Base-by-base conservation (phyloP, 257 asterid species). In the Capsicum rhomboideum region DNA sequence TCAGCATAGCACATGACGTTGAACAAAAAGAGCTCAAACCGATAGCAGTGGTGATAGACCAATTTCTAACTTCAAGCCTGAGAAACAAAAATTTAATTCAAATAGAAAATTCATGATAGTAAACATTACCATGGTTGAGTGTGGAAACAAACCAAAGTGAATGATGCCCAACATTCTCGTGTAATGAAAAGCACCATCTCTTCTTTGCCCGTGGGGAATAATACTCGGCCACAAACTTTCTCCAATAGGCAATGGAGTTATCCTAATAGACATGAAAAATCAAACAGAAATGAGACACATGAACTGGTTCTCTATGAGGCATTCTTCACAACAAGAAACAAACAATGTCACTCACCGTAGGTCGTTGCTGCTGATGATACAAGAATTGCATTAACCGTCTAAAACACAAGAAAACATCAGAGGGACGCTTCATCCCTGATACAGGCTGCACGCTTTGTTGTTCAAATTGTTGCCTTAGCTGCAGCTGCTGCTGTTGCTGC, bases 151-250 rank as follows among this genome's bases (percentile, higher is more conserved):
- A 71, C 99, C 99, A 1, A n/a, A 93, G 93, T 6, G 99, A 97
- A 82, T 95, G 97, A 89, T 97, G 95, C 78, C 98, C 97, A 69
- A 94, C 97, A 59, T 95, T 93, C 79, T 97, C 98, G 64, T 97
- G 95, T 49, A 91, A 82, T 61, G 99, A 97, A 83, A 97, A 89
- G 84, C 99, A 97, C 98, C 99, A 97, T 87, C 98, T 90, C 91
- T 93, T 95, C 97, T 97, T 97, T 54, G 98, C 98, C 83, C 96
- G 92, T 13, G 98, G 97, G 84, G 97, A 91, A 89, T 95, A 97
- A 90, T 95, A 97, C 88, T 97, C 99, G 4, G 98, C 91, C 61
- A 97, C 97, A 87, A 97, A 97, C 88, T 97, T 97, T 86, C 95
- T 95, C 99, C 99, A 97, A 89, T 97, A 97, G 59, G 97, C 96